Percentiles rank a stretch among this genome's conserved stretches.
These are phyloP conservation scores for Tetrapyrgos nigripes DNA, from an alignment of 1,284 basidiomycete genomes.

Conservation along the genomic window DNA sequence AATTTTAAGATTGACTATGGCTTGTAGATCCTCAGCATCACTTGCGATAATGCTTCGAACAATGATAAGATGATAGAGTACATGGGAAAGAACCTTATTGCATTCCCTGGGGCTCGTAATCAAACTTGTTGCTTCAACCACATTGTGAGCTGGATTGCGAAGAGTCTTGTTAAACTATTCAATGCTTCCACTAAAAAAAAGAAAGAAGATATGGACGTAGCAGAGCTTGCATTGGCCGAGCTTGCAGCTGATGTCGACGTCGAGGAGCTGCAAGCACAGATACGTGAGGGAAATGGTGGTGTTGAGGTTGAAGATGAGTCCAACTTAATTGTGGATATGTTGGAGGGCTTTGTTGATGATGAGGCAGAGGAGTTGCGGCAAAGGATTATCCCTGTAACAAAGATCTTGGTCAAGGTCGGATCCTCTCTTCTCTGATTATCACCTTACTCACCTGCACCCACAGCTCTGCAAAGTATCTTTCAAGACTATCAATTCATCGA, in stretches of 20 bases:
- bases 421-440: neutral
- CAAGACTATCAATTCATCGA: slow-evolving; percentile 37
- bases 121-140: neutral
- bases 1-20: too few relatives aligned
- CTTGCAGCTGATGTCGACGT: neutral
- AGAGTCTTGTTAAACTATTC: neutral
- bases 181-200: neutral
- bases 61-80: slow-evolving; percentile 38
- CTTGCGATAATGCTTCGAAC: slow-evolving; percentile 35
- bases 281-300: neutral
- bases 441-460: neutral
- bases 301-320: neutral
- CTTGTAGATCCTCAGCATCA: slow-evolving; percentile 34
- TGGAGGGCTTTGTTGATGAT: slow-evolving; percentile 11
- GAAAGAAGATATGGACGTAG: neutral
- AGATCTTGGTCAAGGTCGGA: neutral
- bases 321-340: slow-evolving; percentile 14
- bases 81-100: slow-evolving; percentile 24
- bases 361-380: slow-evolving; percentile 12
- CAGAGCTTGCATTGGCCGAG: neutral
- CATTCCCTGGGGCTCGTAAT: neutral
- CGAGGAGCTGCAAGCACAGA: too few relatives aligned
- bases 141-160: neutral
- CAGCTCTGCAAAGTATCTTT: slow-evolving; percentile 20
- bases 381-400: neutral